Base-by-base conservation (phyloP, 176 grass and related monocot species). In the Oryza glaberrima region DNA sequence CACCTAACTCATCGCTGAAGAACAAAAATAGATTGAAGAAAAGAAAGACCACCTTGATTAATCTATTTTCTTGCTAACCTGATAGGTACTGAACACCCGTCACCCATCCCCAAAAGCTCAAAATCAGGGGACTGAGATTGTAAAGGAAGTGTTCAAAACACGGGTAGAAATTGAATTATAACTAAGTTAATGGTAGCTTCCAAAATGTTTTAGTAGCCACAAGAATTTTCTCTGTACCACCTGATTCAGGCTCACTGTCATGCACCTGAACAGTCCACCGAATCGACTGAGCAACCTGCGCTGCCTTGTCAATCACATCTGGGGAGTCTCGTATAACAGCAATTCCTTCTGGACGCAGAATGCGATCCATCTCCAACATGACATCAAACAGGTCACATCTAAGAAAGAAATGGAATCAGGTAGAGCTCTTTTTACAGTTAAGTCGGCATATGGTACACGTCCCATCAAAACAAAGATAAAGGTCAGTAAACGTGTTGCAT, bases 351-450 rank as follows among this genome's bases (percentile, higher is more conserved):
- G 93, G 96, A 30, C 93, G 90, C 36, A 96, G 38, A 63, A 98
- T 94, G n/a, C 93, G 92, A 86, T 99, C 96, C 96, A 99, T 96
- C 86, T 99, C 96, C 86, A 96, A 81, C 86, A 96, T 88, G 15
- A 99, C 54, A 95, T 99, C 93, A 83, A 92, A 85, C 65, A 99
- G 78, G 45, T 92, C 90, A 84, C 96, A 99, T 70, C 96, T 99
- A 88, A 40, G 19, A 84, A n/a, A 79, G 58, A 79, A 35, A 70
- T 34, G 1, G 44, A 15, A 63, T 84, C 25, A 81, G 23, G 47
- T 20, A 41, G 3, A 69, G 22, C 11, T 65, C 47, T 63, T 60
- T 38, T 43, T 1, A 43, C 10, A 28, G 1, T 12, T 34, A 65
- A 67, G 56, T 79, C 41, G 72, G 26, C 41, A 65, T 68, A 70